Base-by-base conservation (phyloP, 176 grass and related monocot species). In the Miscanthus lutarioriparius region DNA sequence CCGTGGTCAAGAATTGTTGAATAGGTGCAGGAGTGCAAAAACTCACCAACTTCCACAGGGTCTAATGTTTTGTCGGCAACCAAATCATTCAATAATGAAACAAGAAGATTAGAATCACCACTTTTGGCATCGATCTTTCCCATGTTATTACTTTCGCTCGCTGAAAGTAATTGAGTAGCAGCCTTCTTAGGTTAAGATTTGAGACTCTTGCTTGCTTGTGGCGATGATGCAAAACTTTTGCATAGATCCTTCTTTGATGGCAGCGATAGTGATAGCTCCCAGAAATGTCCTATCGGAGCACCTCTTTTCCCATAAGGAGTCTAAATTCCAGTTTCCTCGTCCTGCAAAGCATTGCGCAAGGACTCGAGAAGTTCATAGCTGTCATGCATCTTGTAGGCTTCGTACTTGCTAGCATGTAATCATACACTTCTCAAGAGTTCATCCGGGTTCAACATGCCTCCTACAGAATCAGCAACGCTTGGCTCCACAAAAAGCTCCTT, bases 291-390 rank as follows among this genome's bases (percentile, higher is more conserved):
- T 44, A 85, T 84, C 53, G 71, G 53, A 77, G 25, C 17, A 84
- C 19, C 66, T 15, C 58, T 45, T 69, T 80, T 33, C 40, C 23
- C 13, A 11, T 38, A 20, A 80, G 17, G n/a, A 54, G 26, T 28
- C 38, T 48, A 26, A 41, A 20, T 81, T 85, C 82, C 79, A n/a
- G 6, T 23, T 41, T 87, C 76, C 72, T 93, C 95, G 4, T 70
- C 44, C 70, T 40, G n/a, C 76, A 97, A 88, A 40, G 44, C 67
- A 69, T 70, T 47, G 48, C 56, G 32, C 30, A 97, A 70, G 78
- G 25, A 91, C 1, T 39, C 33, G 28, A 97, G 90, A 23, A 97
- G 85, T 61, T 97, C 92, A 71, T 94, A 86, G 82, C 90, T 94
- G 72, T 97, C 88, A 12, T 90, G 85, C 75, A 91, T 86, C 45